Conservation (phyloP, 140 eudicot genomes). For the Oenanthe javanica region DNA sequence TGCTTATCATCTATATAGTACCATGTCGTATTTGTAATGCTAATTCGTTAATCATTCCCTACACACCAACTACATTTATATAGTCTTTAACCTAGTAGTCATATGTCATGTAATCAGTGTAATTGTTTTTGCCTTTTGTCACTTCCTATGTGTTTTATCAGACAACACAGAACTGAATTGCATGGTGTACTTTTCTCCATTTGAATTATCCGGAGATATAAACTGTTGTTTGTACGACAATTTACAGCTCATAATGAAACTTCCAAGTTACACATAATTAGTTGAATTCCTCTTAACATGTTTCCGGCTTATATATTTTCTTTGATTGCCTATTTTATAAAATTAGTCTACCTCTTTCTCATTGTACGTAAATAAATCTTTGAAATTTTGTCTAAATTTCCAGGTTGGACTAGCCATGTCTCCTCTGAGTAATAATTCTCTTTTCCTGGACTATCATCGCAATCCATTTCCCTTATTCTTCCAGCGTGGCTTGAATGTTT, state of each 20-base stretch:
- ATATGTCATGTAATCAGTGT: background rate
- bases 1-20: background rate
- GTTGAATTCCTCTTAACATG: background rate
- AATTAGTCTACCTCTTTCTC: background rate
- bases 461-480: constrained; percentile 93
- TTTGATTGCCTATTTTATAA: background rate
- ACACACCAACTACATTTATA: background rate
- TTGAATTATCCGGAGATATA: background rate
- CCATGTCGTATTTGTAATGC: background rate
- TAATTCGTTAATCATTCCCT: background rate
- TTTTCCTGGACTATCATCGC: constrained; percentile 87
- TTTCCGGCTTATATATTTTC: background rate
- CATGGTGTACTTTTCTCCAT: background rate
- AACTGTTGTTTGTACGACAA: background rate
- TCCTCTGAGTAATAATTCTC: constrained; percentile 92
- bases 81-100: background rate
- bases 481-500: constrained; percentile 94
- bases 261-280: background rate
- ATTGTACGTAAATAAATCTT: background rate
- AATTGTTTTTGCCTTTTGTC: background rate
- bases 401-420: constrained; percentile 97
- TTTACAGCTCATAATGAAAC: background rate
- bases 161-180: background rate
- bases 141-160: background rate
- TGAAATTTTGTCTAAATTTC: constrained; percentile 2